phyloP scores from a whole-genome alignment of 148 eudicot genomes.

The Rhododendron vialii region DNA sequence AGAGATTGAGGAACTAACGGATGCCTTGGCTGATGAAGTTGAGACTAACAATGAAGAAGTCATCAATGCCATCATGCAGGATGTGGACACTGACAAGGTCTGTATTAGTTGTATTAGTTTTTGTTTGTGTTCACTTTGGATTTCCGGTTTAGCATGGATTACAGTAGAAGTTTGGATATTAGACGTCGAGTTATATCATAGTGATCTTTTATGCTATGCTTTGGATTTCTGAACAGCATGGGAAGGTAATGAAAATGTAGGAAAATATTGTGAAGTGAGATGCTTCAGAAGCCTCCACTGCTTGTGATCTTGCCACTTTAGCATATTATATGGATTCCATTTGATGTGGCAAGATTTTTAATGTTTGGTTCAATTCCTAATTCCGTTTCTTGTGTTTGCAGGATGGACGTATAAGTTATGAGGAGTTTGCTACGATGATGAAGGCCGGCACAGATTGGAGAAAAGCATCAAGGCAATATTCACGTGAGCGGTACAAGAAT shows the following conservation, averaged over 20 bases:
- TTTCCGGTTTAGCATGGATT: background rate
- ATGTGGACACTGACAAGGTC: constrained; percentile 83
- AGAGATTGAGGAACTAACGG: constrained; percentile 69
- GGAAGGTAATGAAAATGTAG: background rate
- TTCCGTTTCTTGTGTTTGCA: background rate
- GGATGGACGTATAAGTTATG: constrained; percentile 77
- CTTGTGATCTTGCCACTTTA: background rate
- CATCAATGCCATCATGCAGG: constrained; percentile 70
- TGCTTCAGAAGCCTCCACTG: background rate
- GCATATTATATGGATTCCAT: background rate
- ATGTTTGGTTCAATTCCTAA: background rate
- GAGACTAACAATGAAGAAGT: constrained; percentile 57
- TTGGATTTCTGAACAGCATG: background rate
- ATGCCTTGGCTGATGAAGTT: constrained; percentile 56
- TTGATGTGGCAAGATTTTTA: background rate
- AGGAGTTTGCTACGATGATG: constrained; percentile 77
- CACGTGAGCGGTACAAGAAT: constrained; percentile 70
- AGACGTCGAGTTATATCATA: background rate
- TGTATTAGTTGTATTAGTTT: background rate
- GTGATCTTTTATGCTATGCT: background rate
- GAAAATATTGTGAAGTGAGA: background rate
- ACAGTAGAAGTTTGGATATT: background rate
- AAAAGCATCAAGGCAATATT: constrained; percentile 79
- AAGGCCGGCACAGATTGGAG: constrained; percentile 90
- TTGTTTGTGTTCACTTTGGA: background rate